Base-by-base conservation (phyloP, 345 rosid species). In the Populus tremula region DNA sequence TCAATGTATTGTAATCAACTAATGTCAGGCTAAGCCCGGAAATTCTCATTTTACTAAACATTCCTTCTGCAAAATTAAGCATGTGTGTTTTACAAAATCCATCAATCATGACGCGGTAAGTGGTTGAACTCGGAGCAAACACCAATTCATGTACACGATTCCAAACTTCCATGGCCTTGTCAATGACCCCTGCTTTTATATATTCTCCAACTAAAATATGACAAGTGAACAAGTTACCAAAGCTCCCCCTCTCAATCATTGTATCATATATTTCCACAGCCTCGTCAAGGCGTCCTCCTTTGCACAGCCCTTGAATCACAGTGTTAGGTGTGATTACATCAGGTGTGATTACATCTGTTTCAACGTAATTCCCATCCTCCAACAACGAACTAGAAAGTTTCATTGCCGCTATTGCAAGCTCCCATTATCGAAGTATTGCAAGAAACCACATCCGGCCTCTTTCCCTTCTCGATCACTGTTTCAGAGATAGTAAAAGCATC, bases 31-130 rank as follows among this genome's bases (percentile, higher is more conserved):
- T 73, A 64, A 80, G 70, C 79, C 85, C 73, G 63, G 79, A 77
- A 49, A 63, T 62, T 83, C 86, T 88, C 87, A 88, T 79, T 82
- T 87, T 86, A 79, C 78, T 69, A 61, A 90, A 85, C 66, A 92
- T 27, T 68, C 94, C 97, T 82, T 87, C 90, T 23, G 93, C 91
- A 70, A 89, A 35, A 80, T 82, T 90, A 76, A 86, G 88, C 87
- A 90, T 67, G 35, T 85, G 77, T 35, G 71, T 73, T 80, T 87
- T 88, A 86, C 90, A 86, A 73, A 88, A 83, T 75, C 91, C 94
- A 73, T 78, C 73, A 72, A 92, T 88, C 87, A 88, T 66, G 67
- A 80, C 45, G 71, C 87, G 81, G 77, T 87, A 90, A 12, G 90
- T 90, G 68, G 76, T 35, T 35, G 93, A 83, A 70, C 85, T 76